A percentile compares a stretch with the other conserved stretches of the same genome.
Evolutionary conservation across 306 rosid genomes (phyloP).

Genomic region (Styphnolobium japonicum): DNA sequence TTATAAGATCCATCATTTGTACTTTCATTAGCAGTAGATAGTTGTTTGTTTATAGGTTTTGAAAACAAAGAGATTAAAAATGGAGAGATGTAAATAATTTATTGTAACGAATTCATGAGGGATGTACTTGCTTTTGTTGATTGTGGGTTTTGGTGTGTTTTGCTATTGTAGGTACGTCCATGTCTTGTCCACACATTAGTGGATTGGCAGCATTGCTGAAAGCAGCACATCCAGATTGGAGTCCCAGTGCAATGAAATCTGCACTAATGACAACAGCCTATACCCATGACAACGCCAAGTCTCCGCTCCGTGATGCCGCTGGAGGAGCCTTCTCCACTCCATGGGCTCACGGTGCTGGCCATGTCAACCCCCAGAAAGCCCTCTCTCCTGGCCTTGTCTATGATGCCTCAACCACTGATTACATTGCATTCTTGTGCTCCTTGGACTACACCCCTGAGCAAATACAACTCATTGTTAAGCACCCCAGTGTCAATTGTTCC

Average conservation of each 20-base stretch:
- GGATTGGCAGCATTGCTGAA: constrained; percentile 82
- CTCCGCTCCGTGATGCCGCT: constrained; percentile 68
- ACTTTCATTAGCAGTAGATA: too few species aligned
- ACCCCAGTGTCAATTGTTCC: constrained; percentile 46
- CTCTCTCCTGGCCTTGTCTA: constrained; percentile 84
- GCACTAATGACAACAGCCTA: constrained; percentile 92
- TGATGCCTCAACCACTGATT: constrained; percentile 52
- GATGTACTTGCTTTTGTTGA: not conserved
- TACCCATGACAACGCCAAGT: constrained; percentile 65
- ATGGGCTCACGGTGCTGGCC: constrained; percentile 87
- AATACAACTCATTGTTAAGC: constrained; percentile 60
- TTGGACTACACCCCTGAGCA: constrained; percentile 54
- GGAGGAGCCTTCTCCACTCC: constrained; percentile 58
- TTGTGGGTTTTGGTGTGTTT: not conserved
- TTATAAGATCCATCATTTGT: too few species aligned
- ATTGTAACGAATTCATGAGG: too few species aligned
- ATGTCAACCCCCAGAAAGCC: constrained; percentile 78
- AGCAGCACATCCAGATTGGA: constrained; percentile 97
- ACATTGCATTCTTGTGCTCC: constrained; percentile 73
- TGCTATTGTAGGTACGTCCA: constrained; percentile 67
- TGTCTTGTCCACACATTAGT: constrained; percentile 97
- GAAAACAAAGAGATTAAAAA: too few species aligned
- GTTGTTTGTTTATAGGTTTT: too few species aligned
- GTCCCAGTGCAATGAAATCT: constrained; percentile 90
- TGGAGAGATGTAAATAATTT: not conserved